These are phyloP conservation scores for Sporisorium iseilematis-ciliati DNA, from an alignment of 1,284 basidiomycete genomes.

Conservation along the genomic window DNA sequence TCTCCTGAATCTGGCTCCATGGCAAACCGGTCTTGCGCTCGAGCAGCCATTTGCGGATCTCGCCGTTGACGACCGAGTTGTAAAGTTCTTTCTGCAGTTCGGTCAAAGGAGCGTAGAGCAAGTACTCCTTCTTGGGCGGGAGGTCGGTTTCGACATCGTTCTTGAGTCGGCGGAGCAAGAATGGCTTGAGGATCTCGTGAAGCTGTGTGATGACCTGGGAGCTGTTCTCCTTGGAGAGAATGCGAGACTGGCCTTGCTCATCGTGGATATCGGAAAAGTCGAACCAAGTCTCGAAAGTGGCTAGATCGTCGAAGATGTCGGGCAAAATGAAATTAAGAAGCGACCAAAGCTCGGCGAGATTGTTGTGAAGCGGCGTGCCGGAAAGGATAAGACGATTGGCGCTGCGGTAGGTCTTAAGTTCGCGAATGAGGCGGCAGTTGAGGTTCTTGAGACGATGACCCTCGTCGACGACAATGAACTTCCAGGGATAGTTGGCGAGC, in stretches of 20 bases:
- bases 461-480: slow-evolving; percentile 95
- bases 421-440: slow-evolving; percentile 86
- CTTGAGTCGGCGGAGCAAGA: slow-evolving; percentile 65
- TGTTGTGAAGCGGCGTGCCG: slow-evolving; percentile 95
- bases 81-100: slow-evolving; percentile 85
- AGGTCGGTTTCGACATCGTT: slow-evolving; percentile 62
- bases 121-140: slow-evolving; percentile 72
- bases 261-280: slow-evolving; percentile 54
- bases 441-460: slow-evolving; percentile 94
- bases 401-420: slow-evolving; percentile 87
- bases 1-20: slow-evolving; percentile 52
- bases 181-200: slow-evolving; percentile 67
- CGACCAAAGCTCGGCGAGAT: slow-evolving; percentile 92
- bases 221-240: slow-evolving; percentile 75
- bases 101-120: slow-evolving; percentile 90
- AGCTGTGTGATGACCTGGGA: slow-evolving; percentile 71
- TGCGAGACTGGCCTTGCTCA: slow-evolving; percentile 32
- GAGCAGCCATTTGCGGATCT: slow-evolving; percentile 61
- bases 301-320: slow-evolving; percentile 85
- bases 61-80: slow-evolving; percentile 73
- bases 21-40: slow-evolving; percentile 60
- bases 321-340: slow-evolving; percentile 82
- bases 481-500: slow-evolving; percentile 70
- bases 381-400: slow-evolving; percentile 92
- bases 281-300: slow-evolving; percentile 88